A percentile compares a stretch with the other conserved stretches of the same genome.
Conservation (phyloP, 1,284 basidiomycete species). For the Ceratobasidium sp. region DNA sequence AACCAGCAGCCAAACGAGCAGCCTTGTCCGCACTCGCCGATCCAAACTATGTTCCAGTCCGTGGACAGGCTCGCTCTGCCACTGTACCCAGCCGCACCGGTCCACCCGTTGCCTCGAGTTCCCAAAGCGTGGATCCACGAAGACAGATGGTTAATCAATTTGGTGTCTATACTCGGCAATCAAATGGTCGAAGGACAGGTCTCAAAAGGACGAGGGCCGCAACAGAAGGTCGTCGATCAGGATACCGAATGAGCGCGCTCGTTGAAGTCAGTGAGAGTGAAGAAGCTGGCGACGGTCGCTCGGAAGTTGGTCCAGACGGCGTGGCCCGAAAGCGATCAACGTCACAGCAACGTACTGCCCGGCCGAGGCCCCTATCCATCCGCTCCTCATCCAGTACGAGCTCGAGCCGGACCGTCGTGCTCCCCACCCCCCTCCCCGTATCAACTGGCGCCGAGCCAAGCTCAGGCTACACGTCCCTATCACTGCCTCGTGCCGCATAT, state of each 20-base stretch:
- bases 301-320: neutral
- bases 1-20: conserved; percentile 48
- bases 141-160: conserved; percentile 35
- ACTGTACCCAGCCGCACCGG: conserved; percentile 23
- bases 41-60: conserved; percentile 44
- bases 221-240: conserved; percentile 43
- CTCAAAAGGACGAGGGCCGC: conserved; percentile 46
- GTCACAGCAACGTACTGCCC: conserved; percentile 30
- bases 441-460: conserved; percentile 43
- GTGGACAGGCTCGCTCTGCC: conserved; percentile 48
- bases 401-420: conserved; percentile 50
- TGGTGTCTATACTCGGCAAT: neutral
- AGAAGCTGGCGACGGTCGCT: conserved; percentile 32
- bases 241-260: conserved; percentile 58
- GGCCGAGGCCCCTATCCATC: conserved; percentile 22
- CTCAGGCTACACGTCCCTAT: conserved; percentile 74
- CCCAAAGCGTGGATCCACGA: neutral
- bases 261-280: conserved; percentile 59
- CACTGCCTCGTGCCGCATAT: conserved; percentile 70
- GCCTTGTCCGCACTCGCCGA: conserved; percentile 47
- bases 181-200: neutral
- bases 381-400: conserved; percentile 45
- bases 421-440: conserved; percentile 51
- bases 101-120: conserved; percentile 16
- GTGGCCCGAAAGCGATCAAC: conserved; percentile 43